These are phyloP conservation scores for Ligustrum vulgare DNA, from an alignment of 257 asterid species.

Conservation along the genomic window DNA sequence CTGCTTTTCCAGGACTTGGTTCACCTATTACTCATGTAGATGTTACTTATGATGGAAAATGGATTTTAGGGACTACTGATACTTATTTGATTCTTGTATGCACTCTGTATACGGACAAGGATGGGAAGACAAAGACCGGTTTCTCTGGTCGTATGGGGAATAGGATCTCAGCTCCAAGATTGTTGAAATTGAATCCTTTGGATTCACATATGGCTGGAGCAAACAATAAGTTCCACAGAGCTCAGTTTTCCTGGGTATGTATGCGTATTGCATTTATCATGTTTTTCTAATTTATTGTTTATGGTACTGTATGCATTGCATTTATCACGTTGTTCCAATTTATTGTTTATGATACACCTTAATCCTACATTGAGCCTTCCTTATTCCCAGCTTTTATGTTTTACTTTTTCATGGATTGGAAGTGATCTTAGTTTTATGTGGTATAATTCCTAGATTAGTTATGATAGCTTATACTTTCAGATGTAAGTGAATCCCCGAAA, in stretches of 20 bases:
- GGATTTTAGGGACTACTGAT: slow-evolving; percentile 96
- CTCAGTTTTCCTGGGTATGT: slow-evolving; percentile 97
- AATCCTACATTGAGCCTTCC: not conserved
- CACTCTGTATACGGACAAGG: slow-evolving; percentile 74
- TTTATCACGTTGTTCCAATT: too few relatives aligned
- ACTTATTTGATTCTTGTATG: slow-evolving; percentile 80
- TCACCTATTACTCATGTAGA: slow-evolving; percentile 93
- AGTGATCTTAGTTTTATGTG: too few relatives aligned
- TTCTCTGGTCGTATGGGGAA: slow-evolving; percentile 95
- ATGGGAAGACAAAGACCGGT: slow-evolving; percentile 78
- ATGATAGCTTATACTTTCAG: too few relatives aligned
- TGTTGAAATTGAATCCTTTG: slow-evolving; percentile 75
- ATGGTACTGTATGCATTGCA: not conserved
- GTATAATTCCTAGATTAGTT: too few relatives aligned
- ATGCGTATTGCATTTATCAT: slow-evolving; percentile 1
- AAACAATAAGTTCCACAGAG: slow-evolving; percentile 72
- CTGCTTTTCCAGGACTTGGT: slow-evolving; percentile 96
- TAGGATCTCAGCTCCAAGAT: slow-evolving; percentile 79
- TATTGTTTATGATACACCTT: not conserved
- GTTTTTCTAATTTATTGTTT: slow-evolving; percentile 12
- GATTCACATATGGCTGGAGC: slow-evolving; percentile 90
- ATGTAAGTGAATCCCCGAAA: too few relatives aligned
- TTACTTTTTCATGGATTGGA: too few relatives aligned
- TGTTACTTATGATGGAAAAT: slow-evolving; percentile 94
- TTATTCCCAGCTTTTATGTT: too few relatives aligned